Evolutionary conservation across 768 basidiomycete genomes (phyloP).

Genomic region (Hortiboletus campestris): DNA sequence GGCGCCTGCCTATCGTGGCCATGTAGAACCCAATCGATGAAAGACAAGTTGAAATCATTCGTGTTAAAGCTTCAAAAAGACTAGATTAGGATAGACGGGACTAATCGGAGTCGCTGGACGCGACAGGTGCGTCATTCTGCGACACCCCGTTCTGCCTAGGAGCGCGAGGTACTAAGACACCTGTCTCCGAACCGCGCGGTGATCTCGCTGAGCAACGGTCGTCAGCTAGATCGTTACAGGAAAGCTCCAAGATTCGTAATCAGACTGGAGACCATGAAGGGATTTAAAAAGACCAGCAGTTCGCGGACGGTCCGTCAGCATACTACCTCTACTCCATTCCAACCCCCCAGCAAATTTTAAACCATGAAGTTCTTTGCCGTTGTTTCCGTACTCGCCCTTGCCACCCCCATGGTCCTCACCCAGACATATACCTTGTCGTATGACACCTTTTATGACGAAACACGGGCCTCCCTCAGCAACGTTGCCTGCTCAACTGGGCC

Average conservation of each 20-base stretch:
- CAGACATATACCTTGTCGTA: conserved; percentile 34
- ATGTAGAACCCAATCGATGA: no score
- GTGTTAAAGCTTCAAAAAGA: no score
- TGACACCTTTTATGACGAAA: conserved; percentile 52
- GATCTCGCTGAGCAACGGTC: no score
- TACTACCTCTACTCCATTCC: not conserved
- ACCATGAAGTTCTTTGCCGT: conserved; percentile 7
- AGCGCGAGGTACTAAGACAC: no score
- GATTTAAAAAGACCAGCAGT: not conserved
- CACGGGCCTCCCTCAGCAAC: conserved; percentile 35
- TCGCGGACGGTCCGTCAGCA: not conserved
- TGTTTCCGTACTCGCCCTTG: conserved; percentile 8
- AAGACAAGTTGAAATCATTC: no score
- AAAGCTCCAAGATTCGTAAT: not conserved
- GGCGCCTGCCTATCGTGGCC: no score
- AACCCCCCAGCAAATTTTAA: not conserved
- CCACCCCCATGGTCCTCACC: not conserved
- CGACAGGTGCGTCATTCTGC: no score
- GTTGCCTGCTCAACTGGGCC: conserved; percentile 53
- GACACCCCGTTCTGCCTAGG: no score
- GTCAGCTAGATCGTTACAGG: no score
- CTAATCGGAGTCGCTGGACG: no score
- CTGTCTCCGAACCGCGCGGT: no score
- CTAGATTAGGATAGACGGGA: no score
- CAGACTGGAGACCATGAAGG: not conserved